Percentiles rank a stretch among this genome's conserved stretches.
Evolutionary conservation across 1,139 yeast genomes (phyloP).

Genomic region (Saccharomyces hybrid): DNA sequence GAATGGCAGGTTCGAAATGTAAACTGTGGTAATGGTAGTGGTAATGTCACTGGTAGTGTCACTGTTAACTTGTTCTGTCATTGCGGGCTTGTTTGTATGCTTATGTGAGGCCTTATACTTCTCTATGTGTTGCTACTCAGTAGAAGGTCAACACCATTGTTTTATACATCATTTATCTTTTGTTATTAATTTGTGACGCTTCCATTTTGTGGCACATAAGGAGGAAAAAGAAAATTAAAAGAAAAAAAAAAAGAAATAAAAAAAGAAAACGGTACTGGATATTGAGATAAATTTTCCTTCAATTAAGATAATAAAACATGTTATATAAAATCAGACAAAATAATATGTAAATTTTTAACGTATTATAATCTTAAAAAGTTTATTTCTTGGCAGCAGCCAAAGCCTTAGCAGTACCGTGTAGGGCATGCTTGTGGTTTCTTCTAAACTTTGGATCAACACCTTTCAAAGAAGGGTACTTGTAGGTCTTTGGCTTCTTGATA

Average conservation of each 20-base stretch:
- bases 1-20: conserved; percentile 47
- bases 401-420: conserved; percentile 94
- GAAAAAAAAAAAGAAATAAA: not conserved
- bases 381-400: conserved; percentile 55
- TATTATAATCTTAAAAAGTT: conserved; percentile 4
- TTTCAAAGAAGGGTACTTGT: conserved; percentile 96
- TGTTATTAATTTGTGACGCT: not conserved
- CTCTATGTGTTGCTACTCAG: not conserved
- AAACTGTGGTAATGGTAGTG: conserved; percentile 31
- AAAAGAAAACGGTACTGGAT: not conserved
- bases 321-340: not conserved
- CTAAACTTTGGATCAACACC: conserved; percentile 99
- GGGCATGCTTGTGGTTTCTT: conserved; percentile 99
- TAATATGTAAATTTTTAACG: not conserved
- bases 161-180: not conserved
- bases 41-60: conserved; percentile 2
- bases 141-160: not conserved
- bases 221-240: not conserved
- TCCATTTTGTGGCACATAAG: not conserved
- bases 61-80: conserved; percentile 3
- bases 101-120: not conserved
- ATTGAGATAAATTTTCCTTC: not conserved
- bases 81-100: not conserved
- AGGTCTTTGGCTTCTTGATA: conserved; percentile 97
- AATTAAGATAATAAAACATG: not conserved